A percentile compares a stretch with the other conserved stretches of the same genome.
phyloP scores from a whole-genome alignment of 768 basidiomycete genomes.

The Cantharellus cinnabarinus region DNA sequence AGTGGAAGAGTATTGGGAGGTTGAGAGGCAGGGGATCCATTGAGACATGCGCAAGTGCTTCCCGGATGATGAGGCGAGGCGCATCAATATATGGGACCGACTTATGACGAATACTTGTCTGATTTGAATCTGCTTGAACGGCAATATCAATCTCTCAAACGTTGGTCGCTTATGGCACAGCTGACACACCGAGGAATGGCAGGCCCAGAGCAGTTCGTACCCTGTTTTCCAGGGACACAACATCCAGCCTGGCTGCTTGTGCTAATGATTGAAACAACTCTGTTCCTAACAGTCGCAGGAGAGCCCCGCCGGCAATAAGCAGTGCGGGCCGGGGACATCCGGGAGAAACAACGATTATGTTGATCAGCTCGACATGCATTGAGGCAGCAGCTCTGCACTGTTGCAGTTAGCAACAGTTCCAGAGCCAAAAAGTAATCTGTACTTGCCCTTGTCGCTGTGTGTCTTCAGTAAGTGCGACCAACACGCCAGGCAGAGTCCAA shows the following conservation, averaged over 20 bases:
- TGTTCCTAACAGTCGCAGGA: not conserved
- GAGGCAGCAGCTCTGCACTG: not conserved
- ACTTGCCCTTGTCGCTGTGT: constrained; percentile 6
- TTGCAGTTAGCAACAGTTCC: not conserved
- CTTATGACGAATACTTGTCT: not conserved
- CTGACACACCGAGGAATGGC: too few relatives aligned
- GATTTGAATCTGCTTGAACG: too few relatives aligned
- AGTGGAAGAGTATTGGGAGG: not conserved
- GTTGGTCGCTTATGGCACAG: not conserved
- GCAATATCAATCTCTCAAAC: not conserved
- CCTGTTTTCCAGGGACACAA: too few relatives aligned
- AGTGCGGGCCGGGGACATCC: not conserved
- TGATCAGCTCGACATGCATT: not conserved
- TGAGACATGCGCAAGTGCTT: not conserved
- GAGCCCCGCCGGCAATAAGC: not conserved
- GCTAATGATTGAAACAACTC: not conserved
- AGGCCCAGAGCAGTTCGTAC: too few relatives aligned
- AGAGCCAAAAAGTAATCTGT: not conserved
- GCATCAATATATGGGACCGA: not conserved
- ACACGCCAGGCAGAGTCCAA: constrained; percentile 7
- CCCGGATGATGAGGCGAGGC: not conserved
- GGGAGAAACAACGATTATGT: not conserved
- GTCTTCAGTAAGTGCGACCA: constrained; percentile 4
- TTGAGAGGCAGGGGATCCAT: not conserved
- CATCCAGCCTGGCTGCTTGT: too few relatives aligned